Base-by-base conservation (phyloP, 176 grass and related monocot genomes). In the Cymbopogon citratus region DNA sequence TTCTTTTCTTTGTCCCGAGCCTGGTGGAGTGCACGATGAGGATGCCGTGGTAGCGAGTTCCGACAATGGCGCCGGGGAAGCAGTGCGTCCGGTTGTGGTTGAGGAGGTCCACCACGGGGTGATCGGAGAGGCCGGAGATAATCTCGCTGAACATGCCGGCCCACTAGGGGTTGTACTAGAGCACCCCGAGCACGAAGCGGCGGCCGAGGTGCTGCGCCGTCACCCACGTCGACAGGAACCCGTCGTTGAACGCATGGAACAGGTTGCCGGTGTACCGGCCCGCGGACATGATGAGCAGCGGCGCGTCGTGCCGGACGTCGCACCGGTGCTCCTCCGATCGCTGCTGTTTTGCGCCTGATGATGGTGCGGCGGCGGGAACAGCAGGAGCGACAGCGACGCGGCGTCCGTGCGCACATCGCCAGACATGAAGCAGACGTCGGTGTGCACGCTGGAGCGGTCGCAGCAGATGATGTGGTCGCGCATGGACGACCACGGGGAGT, bases 161-260 rank as follows among this genome's bases (percentile, higher is more conserved):
- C 87, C 93, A 95, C 87, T 87, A 92, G 18, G 77, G 74, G 71
- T 73, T 84, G 79, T 95, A 95, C 0, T 70, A 57, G 12, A 92
- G 70, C 9, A 95, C 90, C 10, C 66, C 85, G 1, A 95, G 70
- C 38, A 95, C 87, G 6, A 88, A 83, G 43, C 54, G 85, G 23
- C 83, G 85, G 0, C 77, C 86, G 19, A 95, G 85, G 80, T 90
- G 93, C 63, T 90, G 93, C 63, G 25, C 65, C 73, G 93, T 95
- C 12, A 16, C 49, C 83, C 89, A 95, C 48, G 76, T 60, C 26
- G 93, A 85, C 4, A 95, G 60, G 40, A 95, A 81, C 8, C 74
- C 93, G 80, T 95, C 88, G 85, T 75, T 95, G 70, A 95, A 92
- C 9, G 85, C 81, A 43, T 95, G 90, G 87, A 88, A 95, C 0